phyloP scores from a whole-genome alignment of 2,329 filamentous ascomycete genomes.

The Dactylellina sp. region DNA sequence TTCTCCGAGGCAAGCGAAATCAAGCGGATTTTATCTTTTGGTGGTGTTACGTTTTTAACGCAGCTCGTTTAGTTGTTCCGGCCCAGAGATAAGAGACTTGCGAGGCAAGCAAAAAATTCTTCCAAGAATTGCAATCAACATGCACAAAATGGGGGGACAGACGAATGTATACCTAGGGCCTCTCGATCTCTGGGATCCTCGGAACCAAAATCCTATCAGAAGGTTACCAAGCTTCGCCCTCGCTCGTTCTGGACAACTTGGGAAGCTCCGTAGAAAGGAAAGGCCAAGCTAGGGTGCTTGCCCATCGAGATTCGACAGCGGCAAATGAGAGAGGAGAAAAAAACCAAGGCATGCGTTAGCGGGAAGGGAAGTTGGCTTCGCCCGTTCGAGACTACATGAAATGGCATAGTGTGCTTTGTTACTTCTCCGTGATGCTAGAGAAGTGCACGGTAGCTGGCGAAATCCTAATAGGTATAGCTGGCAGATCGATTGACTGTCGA shows the following conservation, averaged over 20 bases:
- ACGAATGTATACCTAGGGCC: neutral
- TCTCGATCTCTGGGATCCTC: conserved; percentile 17
- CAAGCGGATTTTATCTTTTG: conserved; percentile 2
- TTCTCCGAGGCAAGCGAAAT: conserved; percentile 38
- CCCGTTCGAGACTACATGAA: conserved; percentile 8
- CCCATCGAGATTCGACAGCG: neutral
- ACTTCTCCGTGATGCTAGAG: conserved; percentile 4
- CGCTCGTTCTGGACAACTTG: conserved; percentile 12
- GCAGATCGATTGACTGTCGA: neutral
- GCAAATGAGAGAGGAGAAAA: conserved; percentile 18
- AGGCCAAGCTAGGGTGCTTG: neutral
- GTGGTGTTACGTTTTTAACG: conserved; percentile 3
- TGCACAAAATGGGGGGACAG: neutral
- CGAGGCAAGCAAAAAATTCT: neutral
- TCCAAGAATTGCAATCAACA: neutral
- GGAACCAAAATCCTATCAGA: neutral
- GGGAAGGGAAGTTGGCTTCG: neutral
- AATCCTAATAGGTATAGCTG: neutral
- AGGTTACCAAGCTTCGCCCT: conserved; percentile 5
- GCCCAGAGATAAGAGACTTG: conserved; percentile 16
- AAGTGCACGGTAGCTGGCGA: conserved; percentile 12
- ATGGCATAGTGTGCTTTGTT: conserved; percentile 9
- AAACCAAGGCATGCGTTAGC: conserved; percentile 1
- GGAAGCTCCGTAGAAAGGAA: conserved; percentile 2
- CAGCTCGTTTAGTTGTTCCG: neutral